Evolutionary conservation across 2,329 filamentous ascomycete species (phyloP).

Genomic region (Aspergillus carbonarius): DNA sequence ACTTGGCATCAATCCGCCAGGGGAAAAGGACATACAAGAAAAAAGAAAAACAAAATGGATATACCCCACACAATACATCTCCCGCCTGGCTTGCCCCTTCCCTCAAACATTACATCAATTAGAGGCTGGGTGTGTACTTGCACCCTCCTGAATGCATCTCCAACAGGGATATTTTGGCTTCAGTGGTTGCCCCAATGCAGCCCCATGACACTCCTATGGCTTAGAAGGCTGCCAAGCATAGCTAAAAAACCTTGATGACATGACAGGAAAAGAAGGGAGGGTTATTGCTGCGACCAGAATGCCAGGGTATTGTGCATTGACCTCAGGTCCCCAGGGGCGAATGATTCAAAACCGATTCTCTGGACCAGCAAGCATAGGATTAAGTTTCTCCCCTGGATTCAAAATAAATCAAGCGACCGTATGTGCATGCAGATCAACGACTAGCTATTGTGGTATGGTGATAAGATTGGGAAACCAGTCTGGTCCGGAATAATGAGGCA

Average conservation of each 20-base stretch:
- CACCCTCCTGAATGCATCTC: not conserved
- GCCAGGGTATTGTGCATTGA: not conserved
- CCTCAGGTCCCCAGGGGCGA: not conserved
- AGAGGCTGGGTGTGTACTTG: not conserved
- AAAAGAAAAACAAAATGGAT: too few species aligned
- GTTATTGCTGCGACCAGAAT: not conserved
- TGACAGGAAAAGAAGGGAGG: not conserved
- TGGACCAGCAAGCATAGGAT: not conserved
- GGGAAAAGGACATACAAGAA: too few species aligned
- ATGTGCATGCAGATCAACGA: not conserved
- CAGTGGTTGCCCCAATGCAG: not conserved
- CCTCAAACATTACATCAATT: not conserved
- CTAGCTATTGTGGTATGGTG: not conserved
- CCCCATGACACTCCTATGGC: not conserved
- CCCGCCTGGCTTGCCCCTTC: too few species aligned
- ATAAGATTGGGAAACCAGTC: not conserved
- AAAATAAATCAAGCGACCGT: not conserved
- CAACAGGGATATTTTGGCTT: not conserved
- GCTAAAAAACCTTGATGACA: not conserved
- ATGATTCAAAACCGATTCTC: not conserved
- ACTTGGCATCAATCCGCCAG: too few species aligned
- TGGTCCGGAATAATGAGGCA: not conserved
- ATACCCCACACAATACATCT: too few species aligned
- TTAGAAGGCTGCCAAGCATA: not conserved
- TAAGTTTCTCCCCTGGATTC: not conserved